Base-by-base conservation (phyloP, 176 grass and related monocot species). In the Eragrostis nindensis region DNA sequence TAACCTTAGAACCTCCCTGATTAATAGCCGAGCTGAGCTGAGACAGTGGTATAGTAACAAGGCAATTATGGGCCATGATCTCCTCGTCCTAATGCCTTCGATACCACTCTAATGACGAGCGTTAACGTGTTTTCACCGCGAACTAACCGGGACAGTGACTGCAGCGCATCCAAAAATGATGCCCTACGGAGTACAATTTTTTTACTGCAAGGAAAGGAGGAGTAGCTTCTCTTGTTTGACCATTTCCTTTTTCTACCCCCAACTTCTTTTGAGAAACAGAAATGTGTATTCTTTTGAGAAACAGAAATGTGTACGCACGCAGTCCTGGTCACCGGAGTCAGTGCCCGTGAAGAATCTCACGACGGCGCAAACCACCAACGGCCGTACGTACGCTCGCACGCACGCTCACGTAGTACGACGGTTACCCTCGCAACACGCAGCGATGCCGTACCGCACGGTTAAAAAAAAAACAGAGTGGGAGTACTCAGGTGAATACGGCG, bases 51-150 rank as follows among this genome's bases (percentile, higher is more conserved):
- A 53, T n/a, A 52, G 43, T 53, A 68, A 68, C 77, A 41, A 25
- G 12, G 63, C 21, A 40, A 68, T 68, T 41, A 79, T 27, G 62
- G 8, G 21, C 0, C 1, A n/a, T 24, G 68, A 85, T 85, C 46
- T 45, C 25, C 16, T 24, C 18, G 0, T 7, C 30, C 44, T 82
- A 19, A 16, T 83, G 15, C 5, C 61, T 41, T 83, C 18, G 66
- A 73, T 83, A 47, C 39, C 68, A 46, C 38, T 54, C 39, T 73
- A 54, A 85, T 52, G 69, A 39, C 43, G 8, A 61, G 7, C 27
- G 62, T 73, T 52, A 40, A 39, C 69, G 26, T 44, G 64, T 25
- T 79, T 78, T 44, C 26, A 64, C 44, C 17, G 46, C 4, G 32
- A 64, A 54, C 61, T 52, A 43, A 62, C 13, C 6, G 27, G 27